Evolutionary conservation across 805 yeast species (phyloP), one percentile per base, ranked within the genome.

Genomic region (Candida awuae): DNA sequence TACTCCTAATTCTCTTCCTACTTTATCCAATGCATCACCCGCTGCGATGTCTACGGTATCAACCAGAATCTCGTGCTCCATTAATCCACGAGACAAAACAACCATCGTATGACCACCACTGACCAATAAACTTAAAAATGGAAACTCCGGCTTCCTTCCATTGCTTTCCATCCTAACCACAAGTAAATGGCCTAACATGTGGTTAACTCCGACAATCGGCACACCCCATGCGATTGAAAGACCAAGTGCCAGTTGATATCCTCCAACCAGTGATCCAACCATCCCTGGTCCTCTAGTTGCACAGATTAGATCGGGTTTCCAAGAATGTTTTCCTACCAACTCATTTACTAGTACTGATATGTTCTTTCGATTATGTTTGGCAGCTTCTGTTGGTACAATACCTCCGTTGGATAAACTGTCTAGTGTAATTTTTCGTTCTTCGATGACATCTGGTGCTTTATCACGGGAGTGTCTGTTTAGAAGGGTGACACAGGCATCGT

Each of bases 261-360:
- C 94, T 0, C 85, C 80, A 8, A 85, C 71, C 12, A 92, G 65
- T 0, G 94, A 81, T 0, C 97, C 96, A 8, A 78, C 73, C 96
- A 92, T 86, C 0, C 98, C 98, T 0, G 98, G 98, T 0, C 98
- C 98, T 48, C 95, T 65, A 0, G 98, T 92, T 4, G 81, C 95
- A 57, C 95, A 83, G 1, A 92, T 71, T 33, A 92, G 55, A 54
- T 84, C 95, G 0, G 87, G 85, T 27, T 52, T 50, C 46, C 73
- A 43, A 7, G 51, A 57, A 50, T 66, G 59, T 34, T 51, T 61
- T 0, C 20, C 26, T 13, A 81, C 61, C 5, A 81, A 59, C 6
- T 64, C 55, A 13, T 56, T 40, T 0, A 82, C 76, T 26, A 81
- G 54, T 0, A 54, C 49, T 0, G 84, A 80, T 3, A 90, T 57